These are phyloP conservation scores for Colletotrichum euphorbiae DNA, from an alignment of 2,329 filamentous ascomycete genomes.

Conservation along the genomic window DNA sequence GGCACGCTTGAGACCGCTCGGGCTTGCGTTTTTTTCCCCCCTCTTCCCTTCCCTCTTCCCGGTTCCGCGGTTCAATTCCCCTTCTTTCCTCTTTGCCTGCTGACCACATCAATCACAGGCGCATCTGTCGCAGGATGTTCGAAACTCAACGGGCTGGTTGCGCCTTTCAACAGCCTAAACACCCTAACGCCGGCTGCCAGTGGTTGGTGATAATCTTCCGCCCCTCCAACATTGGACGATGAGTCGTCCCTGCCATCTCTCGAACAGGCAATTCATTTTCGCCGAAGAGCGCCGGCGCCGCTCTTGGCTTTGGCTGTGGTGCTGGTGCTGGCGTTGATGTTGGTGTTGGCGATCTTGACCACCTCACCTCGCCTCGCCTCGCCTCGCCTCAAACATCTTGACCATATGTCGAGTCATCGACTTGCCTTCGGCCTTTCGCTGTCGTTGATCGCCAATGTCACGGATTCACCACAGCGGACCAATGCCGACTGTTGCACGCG, in stretches of 20 bases:
- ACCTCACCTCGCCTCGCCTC: neutral
- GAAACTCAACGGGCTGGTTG: constrained; percentile 10
- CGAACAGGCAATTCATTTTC: constrained; percentile 16
- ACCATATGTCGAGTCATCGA: constrained; percentile 1
- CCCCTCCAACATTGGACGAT: constrained; percentile 28
- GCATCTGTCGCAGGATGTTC: constrained; percentile 10
- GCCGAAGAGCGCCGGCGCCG: neutral
- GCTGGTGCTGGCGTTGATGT: constrained; percentile 3
- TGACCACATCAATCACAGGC: constrained; percentile 37
- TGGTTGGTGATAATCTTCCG: constrained; percentile 6
- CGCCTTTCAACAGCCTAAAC: constrained; percentile 23
- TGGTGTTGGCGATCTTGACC: neutral
- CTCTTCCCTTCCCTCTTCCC: neutral
- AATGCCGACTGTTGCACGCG: constrained; percentile 26
- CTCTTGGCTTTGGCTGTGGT: neutral
- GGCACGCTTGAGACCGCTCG: constrained; percentile 4
- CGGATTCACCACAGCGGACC: constrained; percentile 11
- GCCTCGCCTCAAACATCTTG: neutral
- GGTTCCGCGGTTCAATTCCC: neutral
- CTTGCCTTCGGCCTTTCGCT: neutral
- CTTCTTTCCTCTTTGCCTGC: constrained; percentile 9
- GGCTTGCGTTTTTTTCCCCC: neutral
- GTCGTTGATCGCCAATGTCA: constrained; percentile 7
- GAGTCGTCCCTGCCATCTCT: constrained; percentile 17
- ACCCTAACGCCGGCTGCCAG: constrained; percentile 11